Evolutionary conservation across 1,139 yeast genomes (phyloP), one percentile per base, ranked within the genome.

Genomic region (Suhomyces wounanorum): DNA sequence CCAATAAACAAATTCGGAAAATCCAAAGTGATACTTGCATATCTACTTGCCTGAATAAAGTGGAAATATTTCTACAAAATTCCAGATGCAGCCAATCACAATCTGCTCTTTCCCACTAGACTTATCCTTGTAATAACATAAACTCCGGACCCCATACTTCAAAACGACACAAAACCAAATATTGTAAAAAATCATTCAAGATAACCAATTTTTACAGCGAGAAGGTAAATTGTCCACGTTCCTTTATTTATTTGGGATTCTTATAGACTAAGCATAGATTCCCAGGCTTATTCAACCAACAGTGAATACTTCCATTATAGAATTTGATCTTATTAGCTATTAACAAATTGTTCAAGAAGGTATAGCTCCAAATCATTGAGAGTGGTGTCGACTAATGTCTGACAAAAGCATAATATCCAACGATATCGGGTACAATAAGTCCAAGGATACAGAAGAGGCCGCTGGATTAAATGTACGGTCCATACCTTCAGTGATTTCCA

Each of bases 401-500:
- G 46, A 47, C 37, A 47, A 31, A 33, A 41, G 23, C 21, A 23
- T 43, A 26, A 47, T 43, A 47, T 38, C 46, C 40, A 47, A 47
- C 40, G 47, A 47, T 33, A 30, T 31, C 16, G 47, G 44, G 11
- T 43, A 39, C 46, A 30, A 30, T 23, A 36, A 28, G 18, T 45
- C 48, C 37, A 41, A 41, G 26, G 38, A 38, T 21, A 26, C 28
- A 6, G 38, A 42, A 30, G 40, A 42, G 8, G 21, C 14, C 72
- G 81, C 1, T 72, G 76, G 2, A 78, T 85, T 3, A 78, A 86
- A 53, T 77, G 90, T 47, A 67, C 81, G 1, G 81, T 89, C 0
- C 76, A 75, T 59, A 84, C 89, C 64, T 60, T 78, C 8, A 2
- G 30, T 31, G 28, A 14, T 38, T 7, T 17, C 36, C 11, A 42